phyloP scores from a whole-genome alignment of 371 early-diverging fungal genomes.

The Syncephalastrum contaminatum region DNA sequence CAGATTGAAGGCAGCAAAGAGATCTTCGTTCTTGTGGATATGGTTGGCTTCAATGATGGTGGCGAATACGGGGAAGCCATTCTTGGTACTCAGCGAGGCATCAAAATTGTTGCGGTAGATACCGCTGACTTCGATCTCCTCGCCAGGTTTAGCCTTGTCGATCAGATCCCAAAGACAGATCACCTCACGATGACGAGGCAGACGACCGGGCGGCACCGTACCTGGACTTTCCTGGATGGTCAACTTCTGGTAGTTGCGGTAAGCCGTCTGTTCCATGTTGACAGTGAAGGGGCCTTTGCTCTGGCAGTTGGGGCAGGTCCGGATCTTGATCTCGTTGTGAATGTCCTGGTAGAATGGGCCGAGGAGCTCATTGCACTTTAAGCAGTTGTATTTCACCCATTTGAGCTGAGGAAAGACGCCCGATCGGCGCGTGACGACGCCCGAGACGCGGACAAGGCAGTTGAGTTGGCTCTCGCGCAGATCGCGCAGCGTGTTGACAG shows the following conservation, averaged over 20 bases:
- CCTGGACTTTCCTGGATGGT: slow-evolving; percentile 99
- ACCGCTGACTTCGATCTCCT: slow-evolving; percentile 97
- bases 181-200: slow-evolving; percentile 97
- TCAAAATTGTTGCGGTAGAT: slow-evolving; percentile 97
- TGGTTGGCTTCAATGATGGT: slow-evolving; percentile 97
- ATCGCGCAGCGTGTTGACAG: slow-evolving; percentile 84
- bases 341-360: slow-evolving; percentile 97
- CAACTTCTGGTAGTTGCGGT: slow-evolving; percentile 98
- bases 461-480: slow-evolving; percentile 94
- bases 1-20: slow-evolving; percentile 79
- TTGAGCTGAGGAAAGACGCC: slow-evolving; percentile 97
- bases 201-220: slow-evolving; percentile 95
- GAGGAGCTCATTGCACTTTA: slow-evolving; percentile 91
- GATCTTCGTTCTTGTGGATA: slow-evolving; percentile 86
- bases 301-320: slow-evolving; percentile 94
- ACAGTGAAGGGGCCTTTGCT: slow-evolving; percentile 91
- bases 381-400: slow-evolving; percentile 97
- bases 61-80: slow-evolving; percentile 98
- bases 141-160: slow-evolving; percentile 97
- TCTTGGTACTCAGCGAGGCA: slow-evolving; percentile 85
- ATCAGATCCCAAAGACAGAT: slow-evolving; percentile 97
- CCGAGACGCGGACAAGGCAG: slow-evolving; percentile 90
- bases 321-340: slow-evolving; percentile 81
- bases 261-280: slow-evolving; percentile 93
- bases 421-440: slow-evolving; percentile 96